Conservation (phyloP, 176 grass and related monocot genomes). For the Carex pumila region DNA sequence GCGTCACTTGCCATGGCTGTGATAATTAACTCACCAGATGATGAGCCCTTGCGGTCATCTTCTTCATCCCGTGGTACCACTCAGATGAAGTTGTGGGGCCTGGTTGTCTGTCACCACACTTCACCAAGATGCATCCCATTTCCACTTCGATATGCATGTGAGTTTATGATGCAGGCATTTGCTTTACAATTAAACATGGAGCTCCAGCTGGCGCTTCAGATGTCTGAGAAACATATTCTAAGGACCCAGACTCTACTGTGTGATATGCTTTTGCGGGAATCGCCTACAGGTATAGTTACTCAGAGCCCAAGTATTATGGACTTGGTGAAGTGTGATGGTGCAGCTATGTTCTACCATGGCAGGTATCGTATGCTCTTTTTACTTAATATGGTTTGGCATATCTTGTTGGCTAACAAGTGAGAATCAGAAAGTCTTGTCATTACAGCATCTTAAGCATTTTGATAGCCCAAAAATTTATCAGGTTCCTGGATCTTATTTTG, state of each 20-base stretch:
- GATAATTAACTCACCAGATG: slow-evolving; percentile 74
- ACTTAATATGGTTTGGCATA: neutral
- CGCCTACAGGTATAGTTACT: slow-evolving; percentile 81
- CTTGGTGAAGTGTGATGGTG: slow-evolving; percentile 94
- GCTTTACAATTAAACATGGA: slow-evolving; percentile 96
- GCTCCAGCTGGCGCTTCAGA: slow-evolving; percentile 74
- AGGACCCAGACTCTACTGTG: slow-evolving; percentile 85
- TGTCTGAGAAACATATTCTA: slow-evolving; percentile 90
- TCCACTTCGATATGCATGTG: slow-evolving; percentile 81
- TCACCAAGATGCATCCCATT: slow-evolving; percentile 84
- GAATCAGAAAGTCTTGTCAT: neutral
- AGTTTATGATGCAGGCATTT: slow-evolving; percentile 97
- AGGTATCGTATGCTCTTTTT: slow-evolving; percentile 14
- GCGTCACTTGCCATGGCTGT: slow-evolving; percentile 91
- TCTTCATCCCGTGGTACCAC: slow-evolving; percentile 22
- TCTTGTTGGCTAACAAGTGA: neutral
- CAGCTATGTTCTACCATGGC: slow-evolving; percentile 73
- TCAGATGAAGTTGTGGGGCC: slow-evolving; percentile 84
- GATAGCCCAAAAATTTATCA: neutral
- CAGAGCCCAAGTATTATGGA: slow-evolving; percentile 99
- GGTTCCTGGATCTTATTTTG: neutral
- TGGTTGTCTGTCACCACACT: slow-evolving; percentile 96
- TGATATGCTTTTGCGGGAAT: slow-evolving; percentile 93
- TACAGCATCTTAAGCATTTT: neutral
- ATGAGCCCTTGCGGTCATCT: slow-evolving; percentile 33